Conservation (phyloP, 1,139 yeast species). For the Saccharomycopsis hybrid region DNA sequence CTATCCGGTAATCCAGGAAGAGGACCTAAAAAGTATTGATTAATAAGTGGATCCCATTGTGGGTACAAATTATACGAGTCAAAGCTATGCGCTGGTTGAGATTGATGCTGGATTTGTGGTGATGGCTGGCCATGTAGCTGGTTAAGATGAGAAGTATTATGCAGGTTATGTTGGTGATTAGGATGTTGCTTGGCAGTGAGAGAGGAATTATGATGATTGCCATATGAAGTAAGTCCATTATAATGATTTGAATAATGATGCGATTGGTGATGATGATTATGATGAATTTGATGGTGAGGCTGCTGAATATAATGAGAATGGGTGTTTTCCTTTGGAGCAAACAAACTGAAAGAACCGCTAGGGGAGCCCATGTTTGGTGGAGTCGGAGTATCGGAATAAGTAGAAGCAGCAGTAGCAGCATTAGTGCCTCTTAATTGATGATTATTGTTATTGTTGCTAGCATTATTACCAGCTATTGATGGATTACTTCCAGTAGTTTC, state of each 20-base stretch:
- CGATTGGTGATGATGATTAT: not conserved
- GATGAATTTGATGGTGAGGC: not conserved
- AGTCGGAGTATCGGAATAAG: not conserved
- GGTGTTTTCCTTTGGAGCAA: not conserved
- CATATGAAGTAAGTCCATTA: not conserved
- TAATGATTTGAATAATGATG: not conserved
- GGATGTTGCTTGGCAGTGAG: not conserved
- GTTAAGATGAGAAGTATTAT: not conserved
- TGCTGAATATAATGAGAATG: not conserved
- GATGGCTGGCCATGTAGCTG: not conserved
- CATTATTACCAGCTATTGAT: not conserved
- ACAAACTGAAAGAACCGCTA: not conserved
- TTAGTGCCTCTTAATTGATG: not conserved
- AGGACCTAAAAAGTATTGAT: slow-evolving; percentile 55
- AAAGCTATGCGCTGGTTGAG: slow-evolving; percentile 17
- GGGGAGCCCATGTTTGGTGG: slow-evolving; percentile 1
- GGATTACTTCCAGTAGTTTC: slow-evolving; percentile 5
- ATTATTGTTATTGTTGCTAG: slow-evolving; percentile 3
- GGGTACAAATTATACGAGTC: slow-evolving; percentile 24
- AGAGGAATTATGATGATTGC: slow-evolving; percentile 8
- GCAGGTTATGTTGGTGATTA: not conserved
- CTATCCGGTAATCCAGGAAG: slow-evolving; percentile 30
- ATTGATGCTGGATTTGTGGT: not conserved
- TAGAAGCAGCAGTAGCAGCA: not conserved
- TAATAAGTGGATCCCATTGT: slow-evolving; percentile 34